Evolutionary conservation across 768 basidiomycete species (phyloP).

Genomic region (Auricularia auricula-judae): DNA sequence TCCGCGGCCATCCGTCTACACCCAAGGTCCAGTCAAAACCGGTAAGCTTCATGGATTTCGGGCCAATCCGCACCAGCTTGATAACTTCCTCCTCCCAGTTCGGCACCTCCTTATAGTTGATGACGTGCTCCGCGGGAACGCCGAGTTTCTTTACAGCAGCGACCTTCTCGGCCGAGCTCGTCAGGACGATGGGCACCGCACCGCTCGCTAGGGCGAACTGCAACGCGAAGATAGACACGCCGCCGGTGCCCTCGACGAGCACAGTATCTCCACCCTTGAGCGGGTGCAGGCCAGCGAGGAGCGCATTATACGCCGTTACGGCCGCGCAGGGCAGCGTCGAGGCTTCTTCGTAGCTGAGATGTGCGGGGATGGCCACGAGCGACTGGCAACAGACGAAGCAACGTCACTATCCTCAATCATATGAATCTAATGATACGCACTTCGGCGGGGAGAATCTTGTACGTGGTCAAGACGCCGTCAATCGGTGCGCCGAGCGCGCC

Average conservation of each 20-base stretch:
- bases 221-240: slow-evolving; percentile 45
- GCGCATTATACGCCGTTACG: slow-evolving; percentile 52
- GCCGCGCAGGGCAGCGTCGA: slow-evolving; percentile 46
- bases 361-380: slow-evolving; percentile 42
- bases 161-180: slow-evolving; percentile 55
- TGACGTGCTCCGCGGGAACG: slow-evolving; percentile 29
- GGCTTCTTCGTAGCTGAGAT: slow-evolving; percentile 52
- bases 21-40: not conserved
- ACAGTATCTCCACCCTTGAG: slow-evolving; percentile 50
- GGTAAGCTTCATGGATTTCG: too few relatives aligned
- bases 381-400: slow-evolving; percentile 5
- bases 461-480: slow-evolving; percentile 35
- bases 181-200: slow-evolving; percentile 54
- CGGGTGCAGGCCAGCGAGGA: slow-evolving; percentile 33
- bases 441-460: slow-evolving; percentile 36
- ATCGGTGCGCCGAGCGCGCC: slow-evolving; percentile 6
- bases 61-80: slow-evolving; percentile 25
- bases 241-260: slow-evolving; percentile 45
- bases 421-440: slow-evolving; percentile 15
- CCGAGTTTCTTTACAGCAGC: slow-evolving; percentile 41
- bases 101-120: slow-evolving; percentile 50
- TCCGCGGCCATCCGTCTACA: slow-evolving; percentile 20
- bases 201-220: slow-evolving; percentile 55
- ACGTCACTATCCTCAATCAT: not conserved
- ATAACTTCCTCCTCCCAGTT: slow-evolving; percentile 48